Evolutionary conservation across 768 basidiomycete species (phyloP).

Genomic region (Pholiota microspora): DNA sequence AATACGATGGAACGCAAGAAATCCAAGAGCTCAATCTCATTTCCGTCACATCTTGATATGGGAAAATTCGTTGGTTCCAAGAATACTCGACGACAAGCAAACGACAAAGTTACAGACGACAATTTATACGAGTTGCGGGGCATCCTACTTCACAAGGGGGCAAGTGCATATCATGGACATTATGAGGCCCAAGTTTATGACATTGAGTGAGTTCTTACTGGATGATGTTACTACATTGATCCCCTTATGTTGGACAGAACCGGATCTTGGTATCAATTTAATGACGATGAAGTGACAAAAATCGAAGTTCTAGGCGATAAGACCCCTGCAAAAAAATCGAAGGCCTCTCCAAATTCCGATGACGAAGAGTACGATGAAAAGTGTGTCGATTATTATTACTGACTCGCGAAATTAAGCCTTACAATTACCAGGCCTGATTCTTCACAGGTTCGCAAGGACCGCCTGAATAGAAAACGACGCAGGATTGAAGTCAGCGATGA

Average conservation of each 20-base stretch:
- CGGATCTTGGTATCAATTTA: slow-evolving; percentile 86
- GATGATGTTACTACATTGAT: background rate
- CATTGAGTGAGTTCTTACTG: slow-evolving; percentile 44
- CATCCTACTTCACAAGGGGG: slow-evolving; percentile 84
- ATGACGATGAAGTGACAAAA: slow-evolving; percentile 81
- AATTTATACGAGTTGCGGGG: slow-evolving; percentile 81
- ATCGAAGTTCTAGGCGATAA: slow-evolving; percentile 55
- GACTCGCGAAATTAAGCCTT: background rate
- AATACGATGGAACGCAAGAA: slow-evolving; percentile 82
- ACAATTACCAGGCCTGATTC: slow-evolving; percentile 17
- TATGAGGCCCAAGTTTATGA: slow-evolving; percentile 88
- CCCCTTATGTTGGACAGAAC: slow-evolving; percentile 37
- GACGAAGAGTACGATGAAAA: slow-evolving; percentile 8
- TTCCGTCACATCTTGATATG: slow-evolving; percentile 77
- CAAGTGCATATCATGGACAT: slow-evolving; percentile 90
- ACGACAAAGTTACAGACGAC: slow-evolving; percentile 13
- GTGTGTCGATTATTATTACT: background rate
- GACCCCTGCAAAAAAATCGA: slow-evolving; percentile 23
- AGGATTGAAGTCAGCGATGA: slow-evolving; percentile 62
- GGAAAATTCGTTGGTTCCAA: slow-evolving; percentile 48
- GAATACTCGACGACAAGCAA: slow-evolving; percentile 16
- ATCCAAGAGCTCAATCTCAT: slow-evolving; percentile 77
- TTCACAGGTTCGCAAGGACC: slow-evolving; percentile 34
- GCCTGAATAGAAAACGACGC: slow-evolving; percentile 45
- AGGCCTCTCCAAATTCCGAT: slow-evolving; percentile 24